Evolutionary conservation across 352 stramenopile genomes (phyloP).

Genomic region (Phytophthora sansomeana): DNA sequence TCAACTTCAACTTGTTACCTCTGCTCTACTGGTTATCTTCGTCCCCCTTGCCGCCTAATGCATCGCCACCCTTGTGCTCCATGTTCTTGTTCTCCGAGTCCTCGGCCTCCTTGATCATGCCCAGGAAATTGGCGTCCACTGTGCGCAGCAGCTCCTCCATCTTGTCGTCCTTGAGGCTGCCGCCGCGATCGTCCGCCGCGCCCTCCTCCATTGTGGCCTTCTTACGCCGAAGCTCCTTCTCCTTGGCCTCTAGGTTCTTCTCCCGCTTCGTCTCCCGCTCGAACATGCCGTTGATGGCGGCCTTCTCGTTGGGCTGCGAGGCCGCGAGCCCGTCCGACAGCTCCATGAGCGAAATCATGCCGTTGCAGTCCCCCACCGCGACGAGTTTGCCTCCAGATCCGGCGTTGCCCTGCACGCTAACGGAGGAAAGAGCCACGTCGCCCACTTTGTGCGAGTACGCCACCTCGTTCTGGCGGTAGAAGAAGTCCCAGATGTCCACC

Average conservation of each 20-base stretch:
- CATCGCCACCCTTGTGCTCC: constrained; percentile 73
- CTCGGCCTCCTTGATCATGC: constrained; percentile 97
- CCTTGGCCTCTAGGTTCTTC: constrained; percentile 94
- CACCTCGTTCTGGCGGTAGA: constrained; percentile 97
- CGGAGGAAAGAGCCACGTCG: constrained; percentile 90
- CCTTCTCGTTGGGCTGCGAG: constrained; percentile 94
- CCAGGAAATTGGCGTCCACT: constrained; percentile 95
- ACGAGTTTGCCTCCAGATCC: constrained; percentile 93
- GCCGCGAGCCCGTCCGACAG: constrained; percentile 93
- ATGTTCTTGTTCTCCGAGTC: constrained; percentile 92
- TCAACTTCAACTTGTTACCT: constrained; percentile 31
- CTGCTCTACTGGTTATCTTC: constrained; percentile 33
- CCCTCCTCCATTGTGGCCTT: constrained; percentile 87
- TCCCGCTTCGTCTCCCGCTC: constrained; percentile 97
- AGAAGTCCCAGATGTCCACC: constrained; percentile 98
- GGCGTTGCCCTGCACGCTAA: constrained; percentile 93
- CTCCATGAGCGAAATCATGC: constrained; percentile 97
- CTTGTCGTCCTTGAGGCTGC: constrained; percentile 89
- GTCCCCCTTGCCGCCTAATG: constrained; percentile 45
- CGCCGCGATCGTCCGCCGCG: constrained; percentile 68
- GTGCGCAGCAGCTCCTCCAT: constrained; percentile 95
- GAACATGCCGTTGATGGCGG: constrained; percentile 96
- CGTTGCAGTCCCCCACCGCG: constrained; percentile 95
- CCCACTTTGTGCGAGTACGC: constrained; percentile 98
- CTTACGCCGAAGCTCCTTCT: constrained; percentile 89